Evolutionary conservation across 768 basidiomycete species (phyloP).

Genomic region (Candolleomyces aberdarensis): DNA sequence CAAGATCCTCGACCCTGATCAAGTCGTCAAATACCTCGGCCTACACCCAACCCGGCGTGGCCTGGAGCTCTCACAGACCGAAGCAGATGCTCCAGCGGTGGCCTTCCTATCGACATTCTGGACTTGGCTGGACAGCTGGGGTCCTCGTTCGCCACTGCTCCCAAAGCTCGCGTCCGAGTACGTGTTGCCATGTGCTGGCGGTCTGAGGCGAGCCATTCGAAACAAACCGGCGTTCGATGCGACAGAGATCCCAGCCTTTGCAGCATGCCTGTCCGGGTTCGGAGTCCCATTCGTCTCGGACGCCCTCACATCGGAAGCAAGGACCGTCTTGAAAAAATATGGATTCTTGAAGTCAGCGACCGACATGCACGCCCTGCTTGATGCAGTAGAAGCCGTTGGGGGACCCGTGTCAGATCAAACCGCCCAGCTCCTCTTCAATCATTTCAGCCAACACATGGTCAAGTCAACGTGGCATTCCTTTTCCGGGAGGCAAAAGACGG

Average conservation of each 20-base stretch:
- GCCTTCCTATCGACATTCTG: conserved; percentile 42
- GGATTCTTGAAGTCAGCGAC: not conserved
- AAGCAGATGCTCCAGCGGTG: conserved; percentile 14
- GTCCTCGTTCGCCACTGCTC: not conserved
- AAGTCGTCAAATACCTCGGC: conserved; percentile 27
- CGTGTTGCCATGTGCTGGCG: not conserved
- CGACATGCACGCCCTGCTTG: not conserved
- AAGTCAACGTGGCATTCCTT: not conserved
- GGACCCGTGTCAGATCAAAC: not conserved
- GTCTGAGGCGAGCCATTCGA: not conserved
- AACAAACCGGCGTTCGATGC: not conserved
- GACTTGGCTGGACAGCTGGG: conserved; percentile 35
- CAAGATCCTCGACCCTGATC: conserved; percentile 19
- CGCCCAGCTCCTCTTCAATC: not conserved
- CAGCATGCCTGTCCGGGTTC: not conserved
- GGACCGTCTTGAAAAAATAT: not conserved
- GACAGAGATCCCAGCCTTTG: not conserved
- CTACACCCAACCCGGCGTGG: conserved; percentile 20
- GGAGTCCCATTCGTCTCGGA: not conserved
- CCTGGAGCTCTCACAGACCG: conserved; percentile 15
- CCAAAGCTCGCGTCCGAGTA: not conserved
- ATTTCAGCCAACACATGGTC: not conserved
- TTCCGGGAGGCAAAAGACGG: conserved; percentile 5
- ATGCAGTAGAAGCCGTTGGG: not conserved
- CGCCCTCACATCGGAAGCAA: not conserved